These are phyloP conservation scores for Tricholoma bakamatsutake DNA, from an alignment of 768 basidiomycete genomes.

Conservation along the genomic window DNA sequence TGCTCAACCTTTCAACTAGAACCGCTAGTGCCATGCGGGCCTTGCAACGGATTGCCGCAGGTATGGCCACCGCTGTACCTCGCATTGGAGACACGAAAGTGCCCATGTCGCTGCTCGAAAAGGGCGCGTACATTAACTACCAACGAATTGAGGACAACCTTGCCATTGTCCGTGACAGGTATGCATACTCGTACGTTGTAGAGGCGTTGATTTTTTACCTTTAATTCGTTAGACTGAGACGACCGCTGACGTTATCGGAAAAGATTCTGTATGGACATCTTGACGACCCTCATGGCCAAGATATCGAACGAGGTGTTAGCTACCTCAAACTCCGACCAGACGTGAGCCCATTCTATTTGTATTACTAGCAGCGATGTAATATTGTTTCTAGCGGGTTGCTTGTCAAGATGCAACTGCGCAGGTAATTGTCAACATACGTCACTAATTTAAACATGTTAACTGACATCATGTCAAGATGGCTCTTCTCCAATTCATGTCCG, in stretches of 20 bases:
- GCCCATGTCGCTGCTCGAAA: conserved; percentile 81
- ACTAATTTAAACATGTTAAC: conserved; percentile 9
- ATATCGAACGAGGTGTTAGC: conserved; percentile 85
- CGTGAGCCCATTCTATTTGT: conserved; percentile 44
- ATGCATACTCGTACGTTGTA: background rate
- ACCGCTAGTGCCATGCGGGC: conserved; percentile 49
- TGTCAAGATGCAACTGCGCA: conserved; percentile 91
- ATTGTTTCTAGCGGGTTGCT: conserved; percentile 60
- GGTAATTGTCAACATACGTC: conserved; percentile 33
- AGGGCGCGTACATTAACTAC: conserved; percentile 84
- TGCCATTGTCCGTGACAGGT: conserved; percentile 81
- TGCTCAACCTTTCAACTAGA: conserved; percentile 55
- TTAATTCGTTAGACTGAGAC: conserved; percentile 59
- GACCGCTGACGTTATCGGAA: conserved; percentile 90
- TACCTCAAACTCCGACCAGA: conserved; percentile 98
- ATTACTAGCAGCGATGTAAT: background rate
- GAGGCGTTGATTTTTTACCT: conserved; percentile 9
- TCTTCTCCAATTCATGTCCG: conserved; percentile 99
- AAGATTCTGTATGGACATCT: conserved; percentile 98
- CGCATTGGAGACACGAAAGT: conserved; percentile 90
- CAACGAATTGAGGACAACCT: conserved; percentile 99
- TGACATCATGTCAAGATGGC: conserved; percentile 76
- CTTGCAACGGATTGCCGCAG: conserved; percentile 48
- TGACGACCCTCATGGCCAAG: conserved; percentile 88
- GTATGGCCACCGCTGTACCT: conserved; percentile 76